Evolutionary conservation across 208 protist genomes (phyloP).

Genomic region (Herpetomonas muscarum): DNA sequence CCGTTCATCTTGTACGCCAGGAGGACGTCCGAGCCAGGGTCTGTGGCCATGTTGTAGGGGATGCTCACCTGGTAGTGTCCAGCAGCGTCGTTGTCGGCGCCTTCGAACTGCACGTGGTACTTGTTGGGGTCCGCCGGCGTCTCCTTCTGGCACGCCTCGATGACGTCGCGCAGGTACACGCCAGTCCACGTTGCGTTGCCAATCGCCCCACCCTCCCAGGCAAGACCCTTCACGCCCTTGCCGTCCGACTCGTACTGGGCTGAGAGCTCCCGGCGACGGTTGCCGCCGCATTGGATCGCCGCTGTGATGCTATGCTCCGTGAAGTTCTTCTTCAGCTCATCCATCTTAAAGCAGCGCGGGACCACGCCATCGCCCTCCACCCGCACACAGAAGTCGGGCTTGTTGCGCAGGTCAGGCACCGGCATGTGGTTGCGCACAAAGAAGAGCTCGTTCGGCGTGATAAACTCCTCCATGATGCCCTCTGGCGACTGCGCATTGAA

Average conservation of each 20-base stretch:
- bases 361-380: slow-evolving; percentile 30
- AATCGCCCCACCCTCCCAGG: slow-evolving; percentile 51
- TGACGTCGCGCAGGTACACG: slow-evolving; percentile 54
- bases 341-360: slow-evolving; percentile 38
- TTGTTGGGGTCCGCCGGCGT: slow-evolving; percentile 3
- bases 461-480: slow-evolving; percentile 30
- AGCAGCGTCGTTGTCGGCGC: slow-evolving; percentile 44
- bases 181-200: slow-evolving; percentile 63
- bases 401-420: slow-evolving; percentile 38
- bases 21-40: slow-evolving; percentile 48
- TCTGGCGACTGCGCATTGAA: slow-evolving; percentile 62
- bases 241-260: slow-evolving; percentile 6
- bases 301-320: slow-evolving; percentile 24
- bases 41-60: slow-evolving; percentile 51
- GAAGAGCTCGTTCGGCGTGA: slow-evolving; percentile 76
- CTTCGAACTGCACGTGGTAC: slow-evolving; percentile 76
- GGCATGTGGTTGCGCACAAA: slow-evolving; percentile 82
- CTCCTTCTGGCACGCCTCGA: slow-evolving; percentile 20
- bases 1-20: slow-evolving; percentile 91
- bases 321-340: slow-evolving; percentile 50
- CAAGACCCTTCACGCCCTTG: slow-evolving; percentile 41
- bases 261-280: slow-evolving; percentile 53
- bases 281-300: slow-evolving; percentile 78
- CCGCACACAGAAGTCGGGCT: slow-evolving; percentile 28
- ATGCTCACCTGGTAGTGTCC: slow-evolving; percentile 59